Conservation (phyloP, 164 flowering plant genomes). For the Chimonanthus praecox region DNA sequence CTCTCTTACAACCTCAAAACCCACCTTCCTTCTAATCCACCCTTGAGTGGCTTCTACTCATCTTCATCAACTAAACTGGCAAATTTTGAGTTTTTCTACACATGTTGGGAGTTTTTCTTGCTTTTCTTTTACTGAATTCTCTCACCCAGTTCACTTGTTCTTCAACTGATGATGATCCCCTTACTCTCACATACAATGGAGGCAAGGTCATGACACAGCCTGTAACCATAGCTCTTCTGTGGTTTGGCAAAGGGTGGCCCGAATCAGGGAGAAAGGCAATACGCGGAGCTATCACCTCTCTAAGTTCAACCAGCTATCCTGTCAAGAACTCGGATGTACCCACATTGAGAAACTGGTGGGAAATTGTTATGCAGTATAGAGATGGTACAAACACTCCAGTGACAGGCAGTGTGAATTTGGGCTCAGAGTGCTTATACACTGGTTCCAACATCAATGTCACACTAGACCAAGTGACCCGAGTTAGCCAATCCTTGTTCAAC, state of each 20-base stretch:
- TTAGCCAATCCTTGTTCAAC: slow-evolving; percentile 10
- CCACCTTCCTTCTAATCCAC: neutral
- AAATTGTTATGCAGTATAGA: slow-evolving; percentile 7
- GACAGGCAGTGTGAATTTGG: slow-evolving; percentile 9
- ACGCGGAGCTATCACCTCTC: slow-evolving; percentile 7
- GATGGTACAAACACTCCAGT: slow-evolving; percentile 6
- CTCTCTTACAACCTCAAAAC: neutral
- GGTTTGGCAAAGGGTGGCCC: slow-evolving; percentile 12
- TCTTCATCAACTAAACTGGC: neutral
- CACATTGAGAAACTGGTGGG: slow-evolving; percentile 16
- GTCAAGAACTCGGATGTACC: slow-evolving; percentile 8
- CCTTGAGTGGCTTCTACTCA: neutral
- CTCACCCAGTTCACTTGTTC: slow-evolving; percentile 1
- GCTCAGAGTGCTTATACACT: slow-evolving; percentile 11
- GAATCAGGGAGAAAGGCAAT: slow-evolving; percentile 5
- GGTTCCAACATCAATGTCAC: slow-evolving; percentile 6
- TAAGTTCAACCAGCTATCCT: slow-evolving; percentile 1
- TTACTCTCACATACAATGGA: slow-evolving; percentile 10
- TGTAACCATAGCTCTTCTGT: slow-evolving; percentile 10
- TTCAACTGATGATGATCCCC: slow-evolving; percentile 8
- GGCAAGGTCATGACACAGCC: slow-evolving; percentile 15
- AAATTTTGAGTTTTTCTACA: neutral
- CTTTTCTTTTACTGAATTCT: slow-evolving; percentile 7
- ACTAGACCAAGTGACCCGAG: slow-evolving; percentile 2
- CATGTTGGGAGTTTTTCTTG: slow-evolving; percentile 7